Evolutionary conservation across 805 yeast genomes (phyloP), one percentile per base, ranked within the genome.

Genomic region (Danielia reshetovae): DNA sequence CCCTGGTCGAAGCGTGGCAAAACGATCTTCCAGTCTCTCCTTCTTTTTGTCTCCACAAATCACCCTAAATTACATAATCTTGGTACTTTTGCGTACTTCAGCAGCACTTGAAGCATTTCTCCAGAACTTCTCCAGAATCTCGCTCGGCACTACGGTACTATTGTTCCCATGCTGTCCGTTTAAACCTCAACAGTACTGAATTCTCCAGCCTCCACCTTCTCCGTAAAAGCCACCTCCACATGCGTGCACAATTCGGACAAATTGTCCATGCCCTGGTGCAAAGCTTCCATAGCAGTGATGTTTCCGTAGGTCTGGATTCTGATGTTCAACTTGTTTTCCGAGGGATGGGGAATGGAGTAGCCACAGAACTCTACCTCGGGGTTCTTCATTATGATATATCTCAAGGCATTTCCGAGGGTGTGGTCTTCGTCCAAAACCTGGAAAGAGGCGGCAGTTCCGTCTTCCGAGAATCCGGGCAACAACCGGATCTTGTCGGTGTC

Each of bases 341-440:
- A 85, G 13, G 98, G 98, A 62, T 93, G 98, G 8, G 98, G 98
- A 48, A 93, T 93, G 28, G 97, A 87, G 65, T 93, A 93, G 37
- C 98, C 98, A 57, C 97, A 90, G 60, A 93, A 93, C 57, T 93
- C 98, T 17, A 93, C 98, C 46, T 88, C 95, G 24, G 97, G 96
- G 51, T 93, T 93, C 65, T 90, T 89, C 95, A 93, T 88, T 50
- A 93, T 87, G 57, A 90, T 79, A 62, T 88, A 89, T 58, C 97
- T 79, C 34, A 93, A 74, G 5, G 97, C 84, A 54, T 93, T 93
- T 16, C 98, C 98, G 32, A 93, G 65, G 1, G 98, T 93, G 59
- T 93, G 98, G 62, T 93, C 98, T 61, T 93, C 98, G 48, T 88
- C 93, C 21, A 77, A 59, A 42, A 93, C 82, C 62, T 90, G 95